A percentile compares a stretch with the other conserved stretches of the same genome.
Evolutionary conservation across 2,329 filamentous ascomycete genomes (phyloP).

Genomic region (Blumeriella jaapii): DNA sequence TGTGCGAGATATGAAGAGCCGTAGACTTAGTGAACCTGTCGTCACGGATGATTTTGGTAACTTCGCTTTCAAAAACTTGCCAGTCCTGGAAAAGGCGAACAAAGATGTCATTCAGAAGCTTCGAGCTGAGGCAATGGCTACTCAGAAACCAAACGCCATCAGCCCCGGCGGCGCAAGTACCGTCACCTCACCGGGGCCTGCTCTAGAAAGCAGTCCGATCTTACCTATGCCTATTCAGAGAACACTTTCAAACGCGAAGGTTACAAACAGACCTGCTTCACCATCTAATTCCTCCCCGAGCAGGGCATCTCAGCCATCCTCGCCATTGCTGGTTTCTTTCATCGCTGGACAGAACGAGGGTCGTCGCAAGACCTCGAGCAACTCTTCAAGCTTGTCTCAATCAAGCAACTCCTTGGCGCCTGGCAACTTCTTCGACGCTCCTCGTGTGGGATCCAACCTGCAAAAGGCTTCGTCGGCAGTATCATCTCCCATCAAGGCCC

Average conservation of each 20-base stretch:
- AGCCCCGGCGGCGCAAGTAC: slow-evolving; percentile 16
- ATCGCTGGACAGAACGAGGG: slow-evolving; percentile 72
- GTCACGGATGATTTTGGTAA: slow-evolving; percentile 87
- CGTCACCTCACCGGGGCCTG: slow-evolving; percentile 48
- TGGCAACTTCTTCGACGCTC: slow-evolving; percentile 59
- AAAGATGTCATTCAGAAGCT: slow-evolving; percentile 98
- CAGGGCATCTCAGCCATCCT: slow-evolving; percentile 72
- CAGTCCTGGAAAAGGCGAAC: slow-evolving; percentile 93
- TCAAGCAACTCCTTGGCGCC: slow-evolving; percentile 60
- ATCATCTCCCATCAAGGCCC: slow-evolving; percentile 45
- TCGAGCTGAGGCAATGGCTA: slow-evolving; percentile 74
- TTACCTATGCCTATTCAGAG: slow-evolving; percentile 70
- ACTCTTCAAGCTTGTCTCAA: slow-evolving; percentile 71
- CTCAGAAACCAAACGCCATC: slow-evolving; percentile 32
- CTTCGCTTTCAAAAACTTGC: slow-evolving; percentile 95
- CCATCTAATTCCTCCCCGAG: slow-evolving; percentile 88
- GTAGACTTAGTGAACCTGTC: slow-evolving; percentile 83
- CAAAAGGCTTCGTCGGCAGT: slow-evolving; percentile 45
- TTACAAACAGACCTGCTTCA: slow-evolving; percentile 67
- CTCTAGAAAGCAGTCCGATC: slow-evolving; percentile 75
- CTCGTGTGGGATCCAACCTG: slow-evolving; percentile 47
- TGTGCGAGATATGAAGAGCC: slow-evolving; percentile 78
- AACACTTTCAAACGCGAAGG: slow-evolving; percentile 73
- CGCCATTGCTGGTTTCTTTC: slow-evolving; percentile 92
- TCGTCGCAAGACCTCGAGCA: slow-evolving; percentile 84